Evolutionary conservation across 2,329 filamentous ascomycete genomes (phyloP).

Genomic region (Phaeosphaeriaceae sp.): DNA sequence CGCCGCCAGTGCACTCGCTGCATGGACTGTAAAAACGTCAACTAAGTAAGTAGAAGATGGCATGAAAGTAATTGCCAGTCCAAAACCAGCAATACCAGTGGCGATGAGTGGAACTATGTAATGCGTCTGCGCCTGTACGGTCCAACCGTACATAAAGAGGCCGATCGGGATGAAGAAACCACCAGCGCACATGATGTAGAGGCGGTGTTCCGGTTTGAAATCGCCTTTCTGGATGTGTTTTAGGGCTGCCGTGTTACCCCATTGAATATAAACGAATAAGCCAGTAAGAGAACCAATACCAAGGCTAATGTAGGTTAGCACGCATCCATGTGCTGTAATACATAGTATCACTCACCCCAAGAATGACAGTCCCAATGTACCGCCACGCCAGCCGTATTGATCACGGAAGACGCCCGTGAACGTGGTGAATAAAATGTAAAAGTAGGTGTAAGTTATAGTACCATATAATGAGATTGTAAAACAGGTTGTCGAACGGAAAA

Average conservation of each 20-base stretch:
- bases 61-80: constrained; percentile 48
- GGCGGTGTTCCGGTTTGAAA: constrained; percentile 45
- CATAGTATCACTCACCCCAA: constrained; percentile 28
- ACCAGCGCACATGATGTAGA: constrained; percentile 43
- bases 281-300: constrained; percentile 51
- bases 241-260: constrained; percentile 38
- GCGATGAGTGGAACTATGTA: constrained; percentile 47
- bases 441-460: constrained; percentile 49
- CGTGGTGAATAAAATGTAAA: constrained; percentile 56
- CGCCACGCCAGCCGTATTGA: constrained; percentile 50
- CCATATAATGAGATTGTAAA: constrained; percentile 45
- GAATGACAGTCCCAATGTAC: constrained; percentile 50
- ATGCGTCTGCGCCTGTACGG: constrained; percentile 39
- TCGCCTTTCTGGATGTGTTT: constrained; percentile 40
- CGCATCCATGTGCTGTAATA: background rate
- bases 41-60: constrained; percentile 50
- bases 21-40: constrained; percentile 51
- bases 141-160: constrained; percentile 50
- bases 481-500: constrained; percentile 44
- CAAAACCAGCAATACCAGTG: constrained; percentile 43
- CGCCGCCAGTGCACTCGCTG: constrained; percentile 52
- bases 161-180: constrained; percentile 44
- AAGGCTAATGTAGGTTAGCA: constrained; percentile 13
- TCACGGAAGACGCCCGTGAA: constrained; percentile 51
- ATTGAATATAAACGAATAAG: constrained; percentile 38